Base-by-base conservation (phyloP, 768 basidiomycete genomes). In the Gymnopilus dilepis region DNA sequence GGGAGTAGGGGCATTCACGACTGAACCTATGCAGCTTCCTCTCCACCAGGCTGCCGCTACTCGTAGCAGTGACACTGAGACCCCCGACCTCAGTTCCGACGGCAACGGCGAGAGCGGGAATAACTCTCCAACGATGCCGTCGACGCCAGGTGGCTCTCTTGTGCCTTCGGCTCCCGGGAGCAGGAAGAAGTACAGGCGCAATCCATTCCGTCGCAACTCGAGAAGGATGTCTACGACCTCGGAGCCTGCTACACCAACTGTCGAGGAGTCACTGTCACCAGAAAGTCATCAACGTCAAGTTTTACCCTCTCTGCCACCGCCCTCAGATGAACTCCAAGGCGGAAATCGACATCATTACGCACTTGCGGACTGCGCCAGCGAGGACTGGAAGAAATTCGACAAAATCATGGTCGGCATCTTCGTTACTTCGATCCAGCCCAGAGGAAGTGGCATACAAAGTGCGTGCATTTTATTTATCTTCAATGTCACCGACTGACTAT, bases 321-420 rank as follows among this genome's bases (percentile, higher is more conserved):
- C 91, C 94, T 2, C 79, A 95, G 42, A 70, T 99, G 67, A 91
- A 85, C 74, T 84, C 86, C 57, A 95, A 95, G 73, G 93, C 88
- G 0, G 97, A 98, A 74, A 81, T 95, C 69, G 96, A 97, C 72
- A 97, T 99, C 68, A 81, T 99, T 53, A 98, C 97, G 22, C 97
- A 99, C 74, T 99, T n/a, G 97, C 95, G 1, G 86, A 98, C 8
- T 99, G 97, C 68, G 95, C 97, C 12, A 92, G 90, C 65, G 85
- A 89, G 66, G 97, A 99, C 72, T 98, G 96, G 95, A 87, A 83
- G 31, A 84, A 88, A 61, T 89, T 98, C 31, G 90, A 97, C 68
- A 74, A 89, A 63, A 94, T 99, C 64, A 87, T 97, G 43, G 95
- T 97, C 11, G 90, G 93, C 15, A 95, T 96, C 71, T 99, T 93